Evolutionary conservation across 2,329 filamentous ascomycete genomes (phyloP).

Genomic region (Aspergillus floridensis): DNA sequence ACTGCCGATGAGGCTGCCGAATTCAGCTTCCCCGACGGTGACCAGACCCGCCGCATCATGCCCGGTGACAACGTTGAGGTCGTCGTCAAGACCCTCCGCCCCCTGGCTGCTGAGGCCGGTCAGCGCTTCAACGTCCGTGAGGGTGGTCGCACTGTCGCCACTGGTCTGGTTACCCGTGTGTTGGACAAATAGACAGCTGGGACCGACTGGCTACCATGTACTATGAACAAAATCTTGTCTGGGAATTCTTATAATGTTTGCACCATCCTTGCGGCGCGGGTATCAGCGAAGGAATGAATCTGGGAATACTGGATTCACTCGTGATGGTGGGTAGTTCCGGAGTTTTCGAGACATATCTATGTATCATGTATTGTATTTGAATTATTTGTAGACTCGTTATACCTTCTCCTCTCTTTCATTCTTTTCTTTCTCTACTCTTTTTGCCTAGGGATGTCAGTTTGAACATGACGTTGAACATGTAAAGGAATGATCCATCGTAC

Average conservation of each 20-base stretch:
- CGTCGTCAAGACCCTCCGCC: conserved; percentile 79
- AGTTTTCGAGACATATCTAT: conserved; percentile 38
- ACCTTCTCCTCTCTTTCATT: conserved; percentile 29
- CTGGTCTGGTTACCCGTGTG: conserved; percentile 76
- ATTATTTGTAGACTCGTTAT: conserved; percentile 27
- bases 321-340: conserved; percentile 25
- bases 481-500: conserved; percentile 10
- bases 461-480: conserved; percentile 16
- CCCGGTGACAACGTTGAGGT: conserved; percentile 99
- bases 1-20: conserved; percentile 77
- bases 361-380: conserved; percentile 34
- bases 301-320: conserved; percentile 18
- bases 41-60: conserved; percentile 82
- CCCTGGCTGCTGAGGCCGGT: conserved; percentile 83
- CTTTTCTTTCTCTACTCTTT: conserved; percentile 9
- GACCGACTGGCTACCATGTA: conserved; percentile 27
- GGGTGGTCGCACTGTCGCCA: conserved; percentile 86
- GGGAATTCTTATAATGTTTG: conserved; percentile 28
- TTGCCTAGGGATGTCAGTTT: conserved; percentile 12
- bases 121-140: conserved; percentile 98
- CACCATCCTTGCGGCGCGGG: conserved; percentile 34
- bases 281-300: conserved; percentile 32
- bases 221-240: conserved; percentile 28
- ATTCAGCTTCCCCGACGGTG: conserved; percentile 82
- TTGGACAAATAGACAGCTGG: conserved; percentile 41